phyloP scores from a whole-genome alignment of 805 yeast genomes.

The Scheffersomyces stipitis region DNA sequence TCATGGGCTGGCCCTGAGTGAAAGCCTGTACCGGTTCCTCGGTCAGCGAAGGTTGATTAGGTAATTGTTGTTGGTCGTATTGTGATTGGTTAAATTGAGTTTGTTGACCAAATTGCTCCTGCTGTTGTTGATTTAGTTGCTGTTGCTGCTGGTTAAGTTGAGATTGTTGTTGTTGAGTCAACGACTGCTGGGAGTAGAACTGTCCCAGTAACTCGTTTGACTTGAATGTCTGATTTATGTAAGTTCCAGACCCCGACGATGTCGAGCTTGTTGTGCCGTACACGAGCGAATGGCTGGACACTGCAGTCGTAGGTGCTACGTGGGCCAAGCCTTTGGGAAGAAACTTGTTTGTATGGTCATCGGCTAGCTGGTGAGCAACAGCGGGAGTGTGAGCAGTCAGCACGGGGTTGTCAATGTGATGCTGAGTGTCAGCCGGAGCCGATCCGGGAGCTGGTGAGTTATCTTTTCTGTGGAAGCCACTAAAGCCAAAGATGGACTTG shows the following conservation, averaged over 20 bases:
- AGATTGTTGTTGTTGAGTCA: slow-evolving; percentile 6
- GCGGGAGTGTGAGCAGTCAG: neutral
- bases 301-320: slow-evolving; percentile 66
- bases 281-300: slow-evolving; percentile 60
- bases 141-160: slow-evolving; percentile 4
- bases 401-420: slow-evolving; percentile 2
- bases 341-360: slow-evolving; percentile 17
- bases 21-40: slow-evolving; percentile 6
- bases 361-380: slow-evolving; percentile 4
- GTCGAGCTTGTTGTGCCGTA: slow-evolving; percentile 58
- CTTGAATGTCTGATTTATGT: slow-evolving; percentile 24
- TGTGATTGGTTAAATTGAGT: slow-evolving; percentile 10
- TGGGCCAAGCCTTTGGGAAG: slow-evolving; percentile 37
- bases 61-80: slow-evolving; percentile 5
- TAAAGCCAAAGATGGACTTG: slow-evolving; percentile 43
- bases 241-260: slow-evolving; percentile 19
- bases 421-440: neutral
- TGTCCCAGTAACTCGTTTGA: slow-evolving; percentile 9
- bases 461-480: slow-evolving; percentile 33
- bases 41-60: slow-evolving; percentile 5
- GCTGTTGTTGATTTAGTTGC: slow-evolving; percentile 7
- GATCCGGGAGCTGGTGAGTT: slow-evolving; percentile 3
- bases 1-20: slow-evolving; percentile 21
- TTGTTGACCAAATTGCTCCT: slow-evolving; percentile 10
- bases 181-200: slow-evolving; percentile 2